Conservation (phyloP, 202 grass and related monocot genomes). For the Setaria italica region DNA sequence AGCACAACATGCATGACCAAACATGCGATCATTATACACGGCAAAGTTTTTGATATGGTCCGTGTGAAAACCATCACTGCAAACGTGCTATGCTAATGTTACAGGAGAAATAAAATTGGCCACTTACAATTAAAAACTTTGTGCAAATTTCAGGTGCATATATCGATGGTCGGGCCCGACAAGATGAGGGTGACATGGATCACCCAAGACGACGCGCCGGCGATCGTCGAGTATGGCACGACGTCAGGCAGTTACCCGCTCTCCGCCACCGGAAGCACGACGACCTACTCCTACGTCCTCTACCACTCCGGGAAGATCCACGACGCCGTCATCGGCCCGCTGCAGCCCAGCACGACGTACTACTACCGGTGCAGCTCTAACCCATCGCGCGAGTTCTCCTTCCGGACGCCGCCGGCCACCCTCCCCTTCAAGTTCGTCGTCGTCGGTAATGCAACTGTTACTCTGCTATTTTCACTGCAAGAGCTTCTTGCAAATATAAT, state of each 20-base stretch:
- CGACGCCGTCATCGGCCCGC: constrained; percentile 67
- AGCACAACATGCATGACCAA: not conserved
- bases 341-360: constrained; percentile 63
- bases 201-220: constrained; percentile 55
- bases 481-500: too few relatives aligned
- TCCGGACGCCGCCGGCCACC: constrained; percentile 61
- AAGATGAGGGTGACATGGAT: constrained; percentile 72
- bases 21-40: not conserved
- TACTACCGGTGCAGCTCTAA: constrained; percentile 73
- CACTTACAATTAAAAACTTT: not conserved
- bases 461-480: too few relatives aligned
- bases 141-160: constrained; percentile 60
- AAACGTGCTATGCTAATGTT: not conserved
- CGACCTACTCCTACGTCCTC: constrained; percentile 62
- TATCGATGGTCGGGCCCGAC: constrained; percentile 57
- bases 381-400: constrained; percentile 56
- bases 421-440: constrained; percentile 66
- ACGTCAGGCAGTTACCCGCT: not conserved
- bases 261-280: constrained; percentile 52
- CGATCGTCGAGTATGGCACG: constrained; percentile 66
- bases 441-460: not conserved
- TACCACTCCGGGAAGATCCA: constrained; percentile 85
- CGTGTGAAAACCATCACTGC: not conserved
- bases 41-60: not conserved
- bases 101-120: not conserved